Evolutionary conservation across 306 rosid genomes (phyloP).

Genomic region (Quercus mongolica): DNA sequence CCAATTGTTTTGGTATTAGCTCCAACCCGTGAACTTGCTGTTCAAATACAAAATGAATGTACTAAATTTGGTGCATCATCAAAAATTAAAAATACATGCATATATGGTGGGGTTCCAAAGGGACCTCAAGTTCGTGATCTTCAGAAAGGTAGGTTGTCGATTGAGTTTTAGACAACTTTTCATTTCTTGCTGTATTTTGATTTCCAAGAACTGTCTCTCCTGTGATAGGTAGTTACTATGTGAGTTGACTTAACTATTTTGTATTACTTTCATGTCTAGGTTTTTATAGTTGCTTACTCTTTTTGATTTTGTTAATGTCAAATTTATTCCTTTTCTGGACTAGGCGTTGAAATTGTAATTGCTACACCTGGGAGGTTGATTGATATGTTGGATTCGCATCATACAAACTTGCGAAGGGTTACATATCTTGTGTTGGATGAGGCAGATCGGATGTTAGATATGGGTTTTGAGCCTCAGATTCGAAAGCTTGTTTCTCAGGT

Average conservation of each 20-base stretch:
- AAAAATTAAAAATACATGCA: slow-evolving; percentile 91
- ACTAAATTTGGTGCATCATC: slow-evolving; percentile 97
- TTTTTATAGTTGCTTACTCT: slow-evolving; percentile 3
- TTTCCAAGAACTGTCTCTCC: slow-evolving; percentile 1
- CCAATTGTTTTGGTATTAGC: slow-evolving; percentile 96
- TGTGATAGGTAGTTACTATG: neutral
- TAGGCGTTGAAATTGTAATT: slow-evolving; percentile 96
- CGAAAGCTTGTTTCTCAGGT: slow-evolving; percentile 96
- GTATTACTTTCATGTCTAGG: neutral
- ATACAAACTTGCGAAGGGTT: slow-evolving; percentile 95
- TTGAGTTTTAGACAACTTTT: slow-evolving; percentile 20
- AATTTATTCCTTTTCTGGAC: slow-evolving; percentile 17
- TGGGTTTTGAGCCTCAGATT: slow-evolving; percentile 99
- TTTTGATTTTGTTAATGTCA: slow-evolving; percentile 15
- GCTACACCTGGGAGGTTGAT: slow-evolving; percentile 99
- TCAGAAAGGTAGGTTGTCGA: slow-evolving; percentile 75
- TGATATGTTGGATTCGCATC: slow-evolving; percentile 97
- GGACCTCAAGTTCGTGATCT: slow-evolving; percentile 99
- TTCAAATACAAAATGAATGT: slow-evolving; percentile 92
- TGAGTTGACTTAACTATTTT: neutral
- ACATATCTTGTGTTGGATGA: slow-evolving; percentile 95
- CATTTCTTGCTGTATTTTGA: neutral
- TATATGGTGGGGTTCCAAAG: slow-evolving; percentile 99
- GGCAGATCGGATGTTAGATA: slow-evolving; percentile 98
- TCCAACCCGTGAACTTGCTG: slow-evolving; percentile 98